A percentile compares a stretch with the other conserved stretches of the same genome.
phyloP scores from a whole-genome alignment of 805 yeast species.

The Candida alai region DNA sequence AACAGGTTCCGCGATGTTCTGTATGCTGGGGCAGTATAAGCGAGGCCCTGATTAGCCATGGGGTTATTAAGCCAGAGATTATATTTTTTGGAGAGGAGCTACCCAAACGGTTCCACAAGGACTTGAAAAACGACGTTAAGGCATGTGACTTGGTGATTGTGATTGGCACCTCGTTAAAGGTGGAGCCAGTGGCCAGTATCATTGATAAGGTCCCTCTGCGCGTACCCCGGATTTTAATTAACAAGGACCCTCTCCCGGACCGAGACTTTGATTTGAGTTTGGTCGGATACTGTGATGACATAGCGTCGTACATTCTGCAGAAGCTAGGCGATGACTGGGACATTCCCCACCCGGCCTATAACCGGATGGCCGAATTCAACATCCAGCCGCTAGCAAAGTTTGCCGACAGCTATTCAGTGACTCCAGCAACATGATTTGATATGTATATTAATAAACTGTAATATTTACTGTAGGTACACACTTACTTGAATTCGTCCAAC shows the following conservation, averaged over 20 bases:
- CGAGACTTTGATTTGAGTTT: conserved; percentile 75
- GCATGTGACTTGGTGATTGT: conserved; percentile 78
- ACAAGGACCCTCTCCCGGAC: conserved; percentile 71
- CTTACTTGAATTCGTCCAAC: conserved; percentile 18
- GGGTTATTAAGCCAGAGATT: conserved; percentile 89
- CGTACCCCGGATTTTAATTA: conserved; percentile 81
- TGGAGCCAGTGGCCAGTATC: conserved; percentile 86
- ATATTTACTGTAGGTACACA: not conserved
- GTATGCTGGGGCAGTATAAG: conserved; percentile 38
- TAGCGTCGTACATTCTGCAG: conserved; percentile 53
- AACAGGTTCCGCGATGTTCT: conserved; percentile 71
- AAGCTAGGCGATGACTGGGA: conserved; percentile 22
- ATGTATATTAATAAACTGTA: not conserved
- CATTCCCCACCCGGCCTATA: conserved; percentile 15
- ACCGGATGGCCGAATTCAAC: conserved; percentile 1
- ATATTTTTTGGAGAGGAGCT: conserved; percentile 87
- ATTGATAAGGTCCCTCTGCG: conserved; percentile 67
- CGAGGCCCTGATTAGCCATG: conserved; percentile 48
- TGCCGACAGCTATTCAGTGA: too few species aligned
- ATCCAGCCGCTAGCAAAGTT: too few species aligned
- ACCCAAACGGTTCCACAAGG: conserved; percentile 64
- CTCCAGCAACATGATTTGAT: not conserved
- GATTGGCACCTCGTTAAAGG: conserved; percentile 88
- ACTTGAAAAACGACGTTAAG: conserved; percentile 53
- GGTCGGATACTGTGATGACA: conserved; percentile 82